Base-by-base conservation (phyloP, 306 rosid species). In the Vigna radiata region DNA sequence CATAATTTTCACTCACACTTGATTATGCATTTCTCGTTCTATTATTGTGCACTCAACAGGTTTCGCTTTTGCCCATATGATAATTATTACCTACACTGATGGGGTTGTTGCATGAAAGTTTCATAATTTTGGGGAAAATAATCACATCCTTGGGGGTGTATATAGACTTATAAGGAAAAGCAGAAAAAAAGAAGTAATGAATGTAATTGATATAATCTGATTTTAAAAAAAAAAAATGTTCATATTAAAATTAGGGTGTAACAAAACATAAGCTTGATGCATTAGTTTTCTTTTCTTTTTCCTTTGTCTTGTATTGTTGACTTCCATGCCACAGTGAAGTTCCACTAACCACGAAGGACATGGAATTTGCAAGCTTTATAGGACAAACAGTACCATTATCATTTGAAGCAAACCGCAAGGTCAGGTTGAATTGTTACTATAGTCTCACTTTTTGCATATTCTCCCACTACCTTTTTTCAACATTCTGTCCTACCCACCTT, bases 251-350 rank as follows among this genome's bases (percentile, higher is more conserved):
- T 37, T 15, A 61, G 19, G 44, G 21, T 16, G 19, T 62, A 36
- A 61, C 16, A 61, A 64, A 64, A 39, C 12, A n/a, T n/a, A 17
- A 63, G 48, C 18, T 37, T 33, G 11, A 33, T 62, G 33, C 23
- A 8, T 36, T 21, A 21, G 1, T 29, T 29, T 29, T 29, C 0
- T 33, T n/a, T 36, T 63, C 4, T 36, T 37, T 37, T 3, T 25
- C 68, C 47, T 76, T 83, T 88, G 90, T 93, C 89, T 85, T 86
- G 71, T 90, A 87, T 61, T 90, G 96, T 94, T 94, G 97, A 92
- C 95, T 83, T 87, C 64, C 50, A 43, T 68, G 56, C 6, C 77
- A 91, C 88, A 88, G 93, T 86, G 53, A 78, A 86, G 79, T 82
- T 86, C 96, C 98, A 93, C 93, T 88, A 86, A 78, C 65, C 55